Percentiles rank a stretch among this genome's conserved stretches.
Conservation (phyloP, 306 rosid genomes). For the Leucaena leucocephala region DNA sequence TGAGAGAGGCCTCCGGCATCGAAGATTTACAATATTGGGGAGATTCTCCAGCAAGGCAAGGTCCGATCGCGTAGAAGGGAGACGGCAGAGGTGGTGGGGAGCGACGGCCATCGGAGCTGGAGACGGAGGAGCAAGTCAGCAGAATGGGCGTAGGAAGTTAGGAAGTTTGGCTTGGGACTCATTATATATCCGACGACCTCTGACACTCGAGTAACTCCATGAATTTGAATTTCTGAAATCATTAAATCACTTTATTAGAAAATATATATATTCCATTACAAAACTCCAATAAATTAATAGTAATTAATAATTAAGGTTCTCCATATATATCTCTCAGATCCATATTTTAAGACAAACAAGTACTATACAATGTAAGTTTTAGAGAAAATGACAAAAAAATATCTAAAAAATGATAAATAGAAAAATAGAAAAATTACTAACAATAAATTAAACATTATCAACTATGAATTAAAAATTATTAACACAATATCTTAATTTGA, state of each 20-base stretch:
- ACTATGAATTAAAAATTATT: no score
- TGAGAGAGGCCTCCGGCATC: constrained; percentile 51
- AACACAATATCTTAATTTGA: no score
- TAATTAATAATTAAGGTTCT: background rate
- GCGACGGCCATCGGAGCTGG: constrained; percentile 63
- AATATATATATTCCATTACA: background rate
- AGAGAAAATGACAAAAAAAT: no score
- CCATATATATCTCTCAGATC: background rate
- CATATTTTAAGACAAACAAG: background rate
- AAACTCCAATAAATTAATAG: background rate
- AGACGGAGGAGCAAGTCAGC: background rate
- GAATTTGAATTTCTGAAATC: background rate
- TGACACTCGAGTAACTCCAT: background rate
- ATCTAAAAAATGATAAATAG: no score
- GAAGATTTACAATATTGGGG: constrained; percentile 32
- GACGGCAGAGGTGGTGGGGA: constrained; percentile 63
- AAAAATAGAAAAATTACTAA: no score
- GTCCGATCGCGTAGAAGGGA: constrained; percentile 53
- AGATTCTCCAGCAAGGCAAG: constrained; percentile 45
- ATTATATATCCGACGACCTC: constrained; percentile 21
- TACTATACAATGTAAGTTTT: background rate
- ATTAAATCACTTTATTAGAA: background rate
- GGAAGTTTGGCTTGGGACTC: background rate
- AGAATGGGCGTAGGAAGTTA: background rate
- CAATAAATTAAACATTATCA: no score